Percentiles rank a stretch among this genome's conserved stretches.
Conservation (phyloP, 148 eudicot species). For the Camellia granthamiana region DNA sequence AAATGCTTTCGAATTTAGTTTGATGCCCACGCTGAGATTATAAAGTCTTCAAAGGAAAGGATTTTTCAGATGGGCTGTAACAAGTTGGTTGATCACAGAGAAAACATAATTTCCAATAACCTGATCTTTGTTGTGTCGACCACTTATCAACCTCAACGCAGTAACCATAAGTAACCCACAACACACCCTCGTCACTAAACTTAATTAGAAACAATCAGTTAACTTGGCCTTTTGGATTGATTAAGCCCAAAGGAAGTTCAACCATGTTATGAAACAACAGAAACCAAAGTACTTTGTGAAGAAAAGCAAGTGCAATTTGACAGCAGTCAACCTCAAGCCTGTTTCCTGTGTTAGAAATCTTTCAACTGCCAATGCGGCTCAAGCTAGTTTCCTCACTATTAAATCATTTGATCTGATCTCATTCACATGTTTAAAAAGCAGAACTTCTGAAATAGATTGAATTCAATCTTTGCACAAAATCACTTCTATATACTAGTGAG, state of each 20-base stretch:
- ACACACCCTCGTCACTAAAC: neutral
- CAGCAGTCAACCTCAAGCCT: neutral
- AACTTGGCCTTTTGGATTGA: neutral
- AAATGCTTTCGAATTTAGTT: neutral
- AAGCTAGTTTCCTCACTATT: neutral
- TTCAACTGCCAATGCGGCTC: neutral
- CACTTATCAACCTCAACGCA: neutral
- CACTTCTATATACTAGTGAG: constrained; percentile 17
- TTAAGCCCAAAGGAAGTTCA: neutral
- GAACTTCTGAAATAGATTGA: neutral
- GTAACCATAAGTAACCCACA: neutral
- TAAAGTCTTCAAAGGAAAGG: neutral
- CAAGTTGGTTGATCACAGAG: neutral
- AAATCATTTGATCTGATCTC: neutral
- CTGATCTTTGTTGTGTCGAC: neutral
- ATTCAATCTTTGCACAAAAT: neutral
- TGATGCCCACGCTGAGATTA: neutral
- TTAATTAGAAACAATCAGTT: neutral
- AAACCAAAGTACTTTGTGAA: neutral
- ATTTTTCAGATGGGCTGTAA: neutral
- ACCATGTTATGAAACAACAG: neutral
- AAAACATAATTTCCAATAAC: neutral
- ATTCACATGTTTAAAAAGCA: neutral
- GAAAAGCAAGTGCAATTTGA: neutral
- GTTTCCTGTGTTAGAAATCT: neutral